A percentile compares a stretch with the other conserved stretches of the same genome.
Conservation (phyloP, 805 yeast genomes). For the Candida orba region DNA sequence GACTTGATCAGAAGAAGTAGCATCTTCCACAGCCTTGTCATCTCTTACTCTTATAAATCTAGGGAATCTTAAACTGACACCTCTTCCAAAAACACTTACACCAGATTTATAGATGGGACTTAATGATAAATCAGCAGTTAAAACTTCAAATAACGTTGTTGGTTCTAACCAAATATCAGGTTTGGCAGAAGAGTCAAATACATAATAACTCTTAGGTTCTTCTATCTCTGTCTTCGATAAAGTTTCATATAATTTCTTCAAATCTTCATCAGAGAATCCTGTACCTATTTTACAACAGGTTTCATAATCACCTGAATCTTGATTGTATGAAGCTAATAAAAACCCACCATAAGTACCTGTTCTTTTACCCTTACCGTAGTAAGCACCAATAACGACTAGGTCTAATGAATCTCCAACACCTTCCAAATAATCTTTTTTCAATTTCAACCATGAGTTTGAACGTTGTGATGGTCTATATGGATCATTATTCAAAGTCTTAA, state of each 20-base stretch:
- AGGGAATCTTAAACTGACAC: conserved; percentile 84
- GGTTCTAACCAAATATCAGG: conserved; percentile 98
- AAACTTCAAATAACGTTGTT: conserved; percentile 71
- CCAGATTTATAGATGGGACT: conserved; percentile 91
- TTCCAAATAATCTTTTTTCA: conserved; percentile 89
- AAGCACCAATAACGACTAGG: conserved; percentile 89
- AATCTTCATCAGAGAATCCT: conserved; percentile 84
- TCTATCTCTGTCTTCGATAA: conserved; percentile 61
- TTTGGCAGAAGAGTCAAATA: conserved; percentile 62
- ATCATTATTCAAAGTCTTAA: conserved; percentile 73
- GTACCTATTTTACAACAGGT: conserved; percentile 97
- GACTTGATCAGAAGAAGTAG: conserved; percentile 78
- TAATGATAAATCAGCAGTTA: conserved; percentile 84
- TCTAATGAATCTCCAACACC: conserved; percentile 97
- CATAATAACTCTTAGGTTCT: conserved; percentile 58
- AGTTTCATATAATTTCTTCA: conserved; percentile 49
- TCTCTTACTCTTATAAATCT: conserved; percentile 78
- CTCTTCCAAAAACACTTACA: conserved; percentile 61
- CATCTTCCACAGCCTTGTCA: conserved; percentile 80
- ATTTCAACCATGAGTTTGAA: conserved; percentile 90
- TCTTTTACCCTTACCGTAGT: conserved; percentile 88
- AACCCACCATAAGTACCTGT: conserved; percentile 96
- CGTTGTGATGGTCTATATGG: conserved; percentile 96
- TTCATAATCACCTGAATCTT: conserved; percentile 87
- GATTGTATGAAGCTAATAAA: conserved; percentile 81